A percentile compares a stretch with the other conserved stretches of the same genome.
Evolutionary conservation across 768 basidiomycete species (phyloP).

Genomic region (Rhizopogon vesiculosus): DNA sequence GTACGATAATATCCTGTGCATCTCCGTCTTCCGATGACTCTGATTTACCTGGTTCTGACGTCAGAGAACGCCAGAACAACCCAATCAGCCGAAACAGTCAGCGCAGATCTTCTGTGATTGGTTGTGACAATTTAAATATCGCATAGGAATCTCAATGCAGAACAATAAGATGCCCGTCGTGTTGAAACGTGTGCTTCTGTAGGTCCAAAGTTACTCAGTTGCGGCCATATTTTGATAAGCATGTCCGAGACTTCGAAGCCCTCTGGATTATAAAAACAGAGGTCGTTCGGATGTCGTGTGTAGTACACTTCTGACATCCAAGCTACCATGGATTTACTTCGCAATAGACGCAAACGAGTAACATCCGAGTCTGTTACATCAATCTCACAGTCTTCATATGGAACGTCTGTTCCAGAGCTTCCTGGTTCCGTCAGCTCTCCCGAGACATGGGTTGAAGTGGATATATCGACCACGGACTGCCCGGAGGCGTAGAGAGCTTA

Average conservation of each 20-base stretch:
- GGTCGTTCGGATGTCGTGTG: background rate
- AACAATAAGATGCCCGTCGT: background rate
- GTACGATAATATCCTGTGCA: background rate
- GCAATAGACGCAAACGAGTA: background rate
- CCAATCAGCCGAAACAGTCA: background rate
- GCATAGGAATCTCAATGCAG: background rate
- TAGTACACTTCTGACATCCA: background rate
- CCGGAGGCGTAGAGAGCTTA: constrained; percentile 31
- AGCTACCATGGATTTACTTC: background rate
- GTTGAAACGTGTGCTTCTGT: background rate
- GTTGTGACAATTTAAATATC: too few relatives aligned
- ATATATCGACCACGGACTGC: constrained; percentile 33
- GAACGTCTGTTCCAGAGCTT: background rate
- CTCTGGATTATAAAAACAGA: background rate
- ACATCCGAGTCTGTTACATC: background rate
- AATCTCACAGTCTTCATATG: background rate
- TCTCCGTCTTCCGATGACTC: background rate
- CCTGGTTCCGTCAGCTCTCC: background rate
- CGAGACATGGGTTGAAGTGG: background rate
- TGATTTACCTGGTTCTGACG: background rate
- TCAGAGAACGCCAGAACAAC: background rate
- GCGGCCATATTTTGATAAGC: background rate
- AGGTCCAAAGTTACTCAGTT: background rate
- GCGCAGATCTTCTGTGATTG: background rate
- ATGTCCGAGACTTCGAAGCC: background rate